Base-by-base conservation (phyloP, 768 basidiomycete genomes). In the Tricholoma saponaceum region DNA sequence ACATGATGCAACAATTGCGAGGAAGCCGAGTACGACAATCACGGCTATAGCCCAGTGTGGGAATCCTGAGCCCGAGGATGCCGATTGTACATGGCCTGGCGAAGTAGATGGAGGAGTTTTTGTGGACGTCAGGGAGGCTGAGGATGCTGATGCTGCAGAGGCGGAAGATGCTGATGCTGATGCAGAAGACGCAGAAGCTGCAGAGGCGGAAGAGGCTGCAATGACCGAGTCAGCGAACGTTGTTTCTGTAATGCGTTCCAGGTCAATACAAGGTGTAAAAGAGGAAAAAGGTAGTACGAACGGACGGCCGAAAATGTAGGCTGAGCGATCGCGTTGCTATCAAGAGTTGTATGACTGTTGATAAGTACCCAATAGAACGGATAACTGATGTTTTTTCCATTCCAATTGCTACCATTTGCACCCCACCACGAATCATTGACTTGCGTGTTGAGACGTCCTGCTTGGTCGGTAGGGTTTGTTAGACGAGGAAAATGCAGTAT, bases 11-110 rank as follows among this genome's bases (percentile, higher is more conserved):
- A 84, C 79, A 60, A 94, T 85, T 55, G 92, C 91, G 59, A 94
- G 77, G 73, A 93, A 87, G 23, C 91, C 92, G 23, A 95, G 83
- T 41, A 95, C 82, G 49, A 87, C 88, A 53, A 95, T 90, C 61
- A 95, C 87, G 53, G 95, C 92, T 65, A 95, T 95, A 9, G 90
- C 94, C 93, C 92, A 95, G 67, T 83, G 84, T 8, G 92, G 93
- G 68, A 94, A 94, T 33, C 76, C 64, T 14, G 78, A 67, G 56
- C 60, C 66, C 52, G 65, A 62, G 26, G 56, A 56, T 16, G 66
- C 59, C 51, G 67, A 62, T 67, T 89, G 89, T 20, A 90, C 76
- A 60, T 57, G 74, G 51, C 73, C 59, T 30, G 64, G 55, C 49
- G 60, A 52, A 14, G 64, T 18, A 14, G 61, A 55, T 56, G 30